Conservation (phyloP, 1,284 basidiomycete species). For the Lentinus polychrous region DNA sequence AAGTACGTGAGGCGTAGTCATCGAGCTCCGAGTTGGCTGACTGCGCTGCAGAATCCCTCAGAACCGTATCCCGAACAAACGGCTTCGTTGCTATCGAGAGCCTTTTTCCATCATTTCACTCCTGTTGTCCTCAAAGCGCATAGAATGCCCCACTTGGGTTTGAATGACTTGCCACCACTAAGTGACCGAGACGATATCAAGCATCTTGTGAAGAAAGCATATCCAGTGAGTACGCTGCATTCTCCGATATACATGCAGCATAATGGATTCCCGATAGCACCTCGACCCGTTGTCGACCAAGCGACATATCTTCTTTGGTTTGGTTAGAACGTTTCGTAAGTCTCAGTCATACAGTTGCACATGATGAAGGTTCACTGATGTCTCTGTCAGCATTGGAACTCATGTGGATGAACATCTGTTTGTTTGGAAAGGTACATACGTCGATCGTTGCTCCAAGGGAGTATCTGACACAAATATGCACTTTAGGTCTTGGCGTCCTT, state of each 20-base stretch:
- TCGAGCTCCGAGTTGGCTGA: background rate
- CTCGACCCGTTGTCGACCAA: constrained; percentile 20
- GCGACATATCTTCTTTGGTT: constrained; percentile 17
- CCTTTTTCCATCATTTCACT: constrained; percentile 51
- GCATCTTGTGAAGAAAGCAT: constrained; percentile 29
- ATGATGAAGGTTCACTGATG: background rate
- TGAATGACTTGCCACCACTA: constrained; percentile 31
- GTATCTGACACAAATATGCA: constrained; percentile 15
- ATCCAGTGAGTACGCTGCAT: constrained; percentile 19
- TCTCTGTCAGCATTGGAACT: constrained; percentile 17
- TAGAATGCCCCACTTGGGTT: constrained; percentile 17
- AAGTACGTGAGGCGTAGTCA: constrained; percentile 15
- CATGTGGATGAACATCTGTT: constrained; percentile 10
- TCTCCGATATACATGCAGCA: background rate
- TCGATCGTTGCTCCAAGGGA: too few relatives aligned
- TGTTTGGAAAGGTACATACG: constrained; percentile 11
- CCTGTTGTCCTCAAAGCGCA: constrained; percentile 23
- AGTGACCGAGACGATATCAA: constrained; percentile 39
- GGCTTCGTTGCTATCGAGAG: constrained; percentile 47
- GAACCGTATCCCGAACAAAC: constrained; percentile 61
- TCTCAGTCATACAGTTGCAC: background rate
- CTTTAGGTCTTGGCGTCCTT: constrained; percentile 16
- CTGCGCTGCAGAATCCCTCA: constrained; percentile 25
- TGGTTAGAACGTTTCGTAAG: constrained; percentile 15
- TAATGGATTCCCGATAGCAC: constrained; percentile 11